phyloP scores from a whole-genome alignment of 441 rosid genomes.

The Gossypium schwendimanii region DNA sequence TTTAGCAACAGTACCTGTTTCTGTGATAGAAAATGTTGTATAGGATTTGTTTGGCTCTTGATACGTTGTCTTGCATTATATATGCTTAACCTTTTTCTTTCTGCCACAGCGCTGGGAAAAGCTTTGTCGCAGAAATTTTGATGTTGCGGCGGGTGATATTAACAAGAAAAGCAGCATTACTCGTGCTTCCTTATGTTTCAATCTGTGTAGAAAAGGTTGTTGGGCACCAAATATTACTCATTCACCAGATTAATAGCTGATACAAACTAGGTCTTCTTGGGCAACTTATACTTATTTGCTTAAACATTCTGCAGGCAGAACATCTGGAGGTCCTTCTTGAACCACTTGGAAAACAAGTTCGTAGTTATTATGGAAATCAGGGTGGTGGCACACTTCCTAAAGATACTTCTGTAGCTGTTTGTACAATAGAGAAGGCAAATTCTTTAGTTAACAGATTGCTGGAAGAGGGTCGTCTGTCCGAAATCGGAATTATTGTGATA shows the following conservation, averaged over 20 bases:
- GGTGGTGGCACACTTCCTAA: slow-evolving; percentile 98
- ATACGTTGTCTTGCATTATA: slow-evolving; percentile 5
- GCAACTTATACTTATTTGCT: background rate
- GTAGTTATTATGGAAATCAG: slow-evolving; percentile 91
- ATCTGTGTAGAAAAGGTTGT: slow-evolving; percentile 90
- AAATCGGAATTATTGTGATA: slow-evolving; percentile 89
- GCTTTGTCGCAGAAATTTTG: slow-evolving; percentile 97
- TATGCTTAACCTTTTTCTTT: slow-evolving; percentile 22
- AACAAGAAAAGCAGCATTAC: slow-evolving; percentile 79
- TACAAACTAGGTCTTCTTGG: slow-evolving; percentile 8
- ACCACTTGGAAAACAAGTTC: slow-evolving; percentile 88
- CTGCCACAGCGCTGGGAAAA: slow-evolving; percentile 87
- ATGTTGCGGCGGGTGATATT: slow-evolving; percentile 83
- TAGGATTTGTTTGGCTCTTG: background rate
- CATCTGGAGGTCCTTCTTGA: slow-evolving; percentile 87
- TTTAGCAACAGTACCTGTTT: slow-evolving; percentile 4
- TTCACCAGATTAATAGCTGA: slow-evolving; percentile 10
- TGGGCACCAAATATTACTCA: slow-evolving; percentile 6
- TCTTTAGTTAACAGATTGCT: slow-evolving; percentile 75
- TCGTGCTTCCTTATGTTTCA: slow-evolving; percentile 96
- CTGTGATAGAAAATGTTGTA: background rate
- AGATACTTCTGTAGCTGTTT: slow-evolving; percentile 94
- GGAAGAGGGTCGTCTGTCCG: slow-evolving; percentile 94
- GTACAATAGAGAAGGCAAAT: slow-evolving; percentile 99
- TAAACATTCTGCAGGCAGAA: slow-evolving; percentile 62